Conservation (phyloP, 495 filamentous ascomycete species). For the Xylaria intraflava region DNA sequence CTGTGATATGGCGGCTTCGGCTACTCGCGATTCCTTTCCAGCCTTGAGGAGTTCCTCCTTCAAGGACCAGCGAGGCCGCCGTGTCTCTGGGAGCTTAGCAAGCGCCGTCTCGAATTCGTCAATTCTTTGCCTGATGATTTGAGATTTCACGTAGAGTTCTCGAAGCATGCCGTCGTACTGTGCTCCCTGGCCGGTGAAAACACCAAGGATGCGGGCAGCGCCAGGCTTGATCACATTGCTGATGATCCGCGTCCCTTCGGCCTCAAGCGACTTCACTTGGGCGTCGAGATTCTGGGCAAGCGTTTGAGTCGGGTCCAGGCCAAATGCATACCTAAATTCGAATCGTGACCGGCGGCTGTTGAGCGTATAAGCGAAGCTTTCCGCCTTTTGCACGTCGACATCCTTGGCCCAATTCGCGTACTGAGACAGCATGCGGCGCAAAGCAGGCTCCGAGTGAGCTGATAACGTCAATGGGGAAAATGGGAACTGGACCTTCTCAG, state of each 20-base stretch:
- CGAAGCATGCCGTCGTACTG: not conserved
- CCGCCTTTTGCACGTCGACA: conserved; percentile 24
- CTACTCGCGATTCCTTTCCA: conserved; percentile 18
- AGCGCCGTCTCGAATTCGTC: no score
- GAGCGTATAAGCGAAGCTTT: not conserved
- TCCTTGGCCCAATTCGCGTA: no score
- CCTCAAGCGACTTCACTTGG: conserved; percentile 9
- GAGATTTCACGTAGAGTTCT: no score
- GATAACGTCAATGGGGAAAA: not conserved
- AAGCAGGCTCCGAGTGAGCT: not conserved
- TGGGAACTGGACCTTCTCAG: not conserved
- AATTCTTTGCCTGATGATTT: no score
- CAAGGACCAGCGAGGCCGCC: no score
- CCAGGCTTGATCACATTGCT: conserved; percentile 6
- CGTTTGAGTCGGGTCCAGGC: not conserved
- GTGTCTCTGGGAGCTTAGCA: no score
- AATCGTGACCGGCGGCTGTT: not conserved
- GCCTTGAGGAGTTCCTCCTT: conserved; percentile 33
- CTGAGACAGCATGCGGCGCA: not conserved
- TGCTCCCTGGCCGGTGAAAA: conserved; percentile 52
- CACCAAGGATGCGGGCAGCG: conserved; percentile 34
- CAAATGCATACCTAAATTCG: not conserved
- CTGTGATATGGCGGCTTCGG: conserved; percentile 36
- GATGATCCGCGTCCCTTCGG: conserved; percentile 15
- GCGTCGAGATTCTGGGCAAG: not conserved